phyloP scores from a whole-genome alignment of 208 protist species.

The Crithidia bombi region DNA sequence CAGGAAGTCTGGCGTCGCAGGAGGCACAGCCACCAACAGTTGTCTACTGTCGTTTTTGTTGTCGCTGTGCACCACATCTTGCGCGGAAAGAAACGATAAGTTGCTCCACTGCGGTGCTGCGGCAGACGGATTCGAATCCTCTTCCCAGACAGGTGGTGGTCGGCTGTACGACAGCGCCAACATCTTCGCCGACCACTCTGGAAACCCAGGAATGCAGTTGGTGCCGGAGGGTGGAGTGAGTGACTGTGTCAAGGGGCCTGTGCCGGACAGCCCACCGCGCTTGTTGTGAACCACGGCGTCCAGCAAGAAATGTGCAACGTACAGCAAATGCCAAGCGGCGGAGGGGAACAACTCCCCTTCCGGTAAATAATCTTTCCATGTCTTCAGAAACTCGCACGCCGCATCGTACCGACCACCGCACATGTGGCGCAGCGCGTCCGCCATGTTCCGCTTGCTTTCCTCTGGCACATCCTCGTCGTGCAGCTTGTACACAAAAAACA shows the following conservation, averaged over 20 bases:
- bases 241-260: background rate
- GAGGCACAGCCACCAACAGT: background rate
- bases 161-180: conserved; percentile 18
- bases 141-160: conserved; percentile 33
- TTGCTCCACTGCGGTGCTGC: background rate
- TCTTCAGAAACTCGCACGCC: conserved; percentile 1
- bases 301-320: conserved; percentile 1
- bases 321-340: conserved; percentile 12
- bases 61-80: background rate
- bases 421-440: conserved; percentile 13
- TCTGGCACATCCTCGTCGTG: conserved; percentile 18
- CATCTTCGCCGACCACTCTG: conserved; percentile 17
- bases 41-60: background rate
- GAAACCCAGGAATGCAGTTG: conserved; percentile 3
- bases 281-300: conserved; percentile 3
- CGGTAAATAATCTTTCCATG: background rate
- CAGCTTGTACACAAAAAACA: conserved; percentile 28
- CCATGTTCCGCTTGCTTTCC: conserved; percentile 17
- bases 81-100: background rate
- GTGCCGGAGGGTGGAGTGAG: background rate
- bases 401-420: conserved; percentile 21
- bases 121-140: background rate
- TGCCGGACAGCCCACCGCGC: background rate
- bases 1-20: too few relatives aligned
- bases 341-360: background rate